Base-by-base conservation (phyloP, 257 asterid species). In the Solanum lignicaule region DNA sequence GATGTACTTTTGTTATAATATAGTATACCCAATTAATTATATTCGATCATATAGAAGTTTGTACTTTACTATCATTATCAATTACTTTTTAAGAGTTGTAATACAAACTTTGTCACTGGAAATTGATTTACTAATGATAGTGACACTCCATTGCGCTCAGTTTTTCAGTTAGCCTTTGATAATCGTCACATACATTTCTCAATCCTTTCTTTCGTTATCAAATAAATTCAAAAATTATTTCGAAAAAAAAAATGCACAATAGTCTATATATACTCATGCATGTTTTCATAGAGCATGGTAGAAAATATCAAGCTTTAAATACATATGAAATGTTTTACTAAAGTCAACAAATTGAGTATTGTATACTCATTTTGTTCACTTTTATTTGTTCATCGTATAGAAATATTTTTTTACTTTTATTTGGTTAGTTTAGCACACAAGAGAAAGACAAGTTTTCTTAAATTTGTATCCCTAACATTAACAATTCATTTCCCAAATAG, bases 71-170 rank as follows among this genome's bases (percentile, higher is more conserved):
- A 55, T 55, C 65, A 18, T 55, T 55, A 55, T 55, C 65, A 55
- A 18, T 18, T 55, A 7, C n/a, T 55, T 55, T 55, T 55, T 55
- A 55, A 55, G 65, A 55, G n/a, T 55, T 20, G 65, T 55, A 55
- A 0, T 11, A 1, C 10, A 18, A 55, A 18, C n/a, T 55, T 55
- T 18, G n/a, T 55, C 4, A 0, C 1, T 6, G 10, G 0, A 1
- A 18, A 55, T 55, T 55, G 10, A 18, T 55, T 8, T 18, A 55
- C 25, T 55, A 55, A 55, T 18, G 65, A 55, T 18, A 55, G 1
- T 20, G 65, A 18, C 5, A 55, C 1, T 20, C 10, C 60, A 16
- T 20, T 7, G 25, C 9, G 0, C 11, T 55, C 65, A 18, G 20
- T 6, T 55, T 18, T 55, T 55, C 4, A 55, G 25, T 18, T 20